A percentile compares a stretch with the other conserved stretches of the same genome.
These are phyloP conservation scores for Coemansia sp. DNA, from an alignment of 192 early-diverging fungal genomes.

Conservation along the genomic window DNA sequence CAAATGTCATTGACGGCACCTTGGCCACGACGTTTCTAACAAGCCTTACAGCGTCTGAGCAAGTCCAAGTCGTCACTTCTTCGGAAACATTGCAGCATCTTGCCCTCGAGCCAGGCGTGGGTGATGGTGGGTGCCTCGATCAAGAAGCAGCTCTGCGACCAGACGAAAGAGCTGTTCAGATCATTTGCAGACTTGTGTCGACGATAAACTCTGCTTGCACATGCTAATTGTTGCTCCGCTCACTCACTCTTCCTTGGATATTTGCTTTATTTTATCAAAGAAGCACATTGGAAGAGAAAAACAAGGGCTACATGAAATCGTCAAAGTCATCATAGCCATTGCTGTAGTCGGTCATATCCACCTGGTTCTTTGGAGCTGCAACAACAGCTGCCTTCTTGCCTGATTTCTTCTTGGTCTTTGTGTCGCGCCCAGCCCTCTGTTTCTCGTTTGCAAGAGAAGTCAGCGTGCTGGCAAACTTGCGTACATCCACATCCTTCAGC, in stretches of 20 bases:
- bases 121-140: not conserved
- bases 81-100: slow-evolving; percentile 16
- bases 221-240: no score
- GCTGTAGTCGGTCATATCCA: slow-evolving; percentile 58
- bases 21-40: slow-evolving; percentile 21
- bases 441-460: slow-evolving; percentile 75
- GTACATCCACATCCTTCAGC: slow-evolving; percentile 64
- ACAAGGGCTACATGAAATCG: slow-evolving; percentile 53
- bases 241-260: no score
- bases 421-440: slow-evolving; percentile 63
- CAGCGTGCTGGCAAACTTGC: slow-evolving; percentile 62
- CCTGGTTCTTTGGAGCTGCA: slow-evolving; percentile 21
- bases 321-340: slow-evolving; percentile 57
- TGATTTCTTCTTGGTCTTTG: slow-evolving; percentile 71
- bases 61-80: slow-evolving; percentile 27
- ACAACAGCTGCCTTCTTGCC: slow-evolving; percentile 53
- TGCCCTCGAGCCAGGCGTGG: not conserved
- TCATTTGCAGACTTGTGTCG: slow-evolving; percentile 6
- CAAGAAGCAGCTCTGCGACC: not conserved
- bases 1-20: slow-evolving; percentile 21
- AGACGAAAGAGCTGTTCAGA: not conserved
- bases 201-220: slow-evolving; percentile 9
- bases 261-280: no score
- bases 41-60: slow-evolving; percentile 22
- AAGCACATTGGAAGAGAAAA: no score